Evolutionary conservation across 768 basidiomycete species (phyloP).

Genomic region (Podaxis pistillaris): DNA sequence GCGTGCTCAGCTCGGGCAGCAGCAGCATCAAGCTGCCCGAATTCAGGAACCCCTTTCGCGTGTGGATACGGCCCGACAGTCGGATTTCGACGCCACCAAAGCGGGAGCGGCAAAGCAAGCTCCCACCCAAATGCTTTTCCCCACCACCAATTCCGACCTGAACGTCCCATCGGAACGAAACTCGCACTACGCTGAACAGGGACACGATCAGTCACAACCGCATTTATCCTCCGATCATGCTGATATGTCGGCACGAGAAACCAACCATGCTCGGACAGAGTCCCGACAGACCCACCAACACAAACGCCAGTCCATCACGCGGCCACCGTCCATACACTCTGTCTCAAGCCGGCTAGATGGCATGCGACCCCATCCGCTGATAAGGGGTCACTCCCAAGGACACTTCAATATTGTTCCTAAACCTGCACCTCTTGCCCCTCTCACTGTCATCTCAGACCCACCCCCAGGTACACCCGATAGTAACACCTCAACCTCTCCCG

Average conservation of each 20-base stretch:
- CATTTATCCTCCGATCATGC: conserved; percentile 1
- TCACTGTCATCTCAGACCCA: conserved; percentile 49
- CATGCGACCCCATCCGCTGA: conserved; percentile 73
- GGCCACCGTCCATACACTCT: conserved; percentile 67
- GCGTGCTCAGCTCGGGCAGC: conserved; percentile 9
- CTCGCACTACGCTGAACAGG: neutral
- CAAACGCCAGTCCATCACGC: conserved; percentile 43
- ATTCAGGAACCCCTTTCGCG: conserved; percentile 21
- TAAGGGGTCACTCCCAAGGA: conserved; percentile 70
- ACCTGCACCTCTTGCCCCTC: conserved; percentile 62
- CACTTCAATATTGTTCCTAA: conserved; percentile 43
- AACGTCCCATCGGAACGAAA: neutral
- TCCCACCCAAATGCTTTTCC: conserved; percentile 14
- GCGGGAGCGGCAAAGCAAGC: conserved; percentile 10
- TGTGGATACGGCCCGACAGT: conserved; percentile 35
- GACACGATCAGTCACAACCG: conserved; percentile 11
- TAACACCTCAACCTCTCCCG: conserved; percentile 40
- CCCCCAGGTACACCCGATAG: conserved; percentile 39
- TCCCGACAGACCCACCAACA: conserved; percentile 29
- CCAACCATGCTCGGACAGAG: conserved; percentile 21
- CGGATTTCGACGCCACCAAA: conserved; percentile 27
- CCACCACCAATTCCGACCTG: conserved; percentile 10
- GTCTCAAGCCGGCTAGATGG: conserved; percentile 33
- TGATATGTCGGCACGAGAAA: neutral
- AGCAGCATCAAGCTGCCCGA: conserved; percentile 18